Percentiles rank a stretch among this genome's conserved stretches.
phyloP scores from a whole-genome alignment of 2,329 filamentous ascomycete genomes.

The Aureobasidium sp. region DNA sequence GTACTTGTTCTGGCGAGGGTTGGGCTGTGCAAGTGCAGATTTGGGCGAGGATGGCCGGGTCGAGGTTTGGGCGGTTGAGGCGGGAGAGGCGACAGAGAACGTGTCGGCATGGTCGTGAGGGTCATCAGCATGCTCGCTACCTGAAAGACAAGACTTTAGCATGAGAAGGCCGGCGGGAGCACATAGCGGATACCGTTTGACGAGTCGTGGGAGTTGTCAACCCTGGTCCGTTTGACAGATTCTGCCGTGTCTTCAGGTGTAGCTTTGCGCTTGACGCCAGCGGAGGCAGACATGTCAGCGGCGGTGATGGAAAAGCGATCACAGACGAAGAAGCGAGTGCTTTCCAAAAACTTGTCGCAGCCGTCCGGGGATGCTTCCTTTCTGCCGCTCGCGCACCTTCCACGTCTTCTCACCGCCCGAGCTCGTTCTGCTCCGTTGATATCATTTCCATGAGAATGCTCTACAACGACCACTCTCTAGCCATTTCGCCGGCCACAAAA shows the following conservation, averaged over 20 bases:
- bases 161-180: background rate
- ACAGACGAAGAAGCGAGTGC: background rate
- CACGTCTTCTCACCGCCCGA: background rate
- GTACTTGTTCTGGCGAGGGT: conserved; percentile 64
- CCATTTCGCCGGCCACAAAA: too few species aligned
- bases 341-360: background rate
- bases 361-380: background rate
- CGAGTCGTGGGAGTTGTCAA: background rate
- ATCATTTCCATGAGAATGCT: background rate
- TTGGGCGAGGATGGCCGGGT: conserved; percentile 24
- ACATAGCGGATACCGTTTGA: background rate
- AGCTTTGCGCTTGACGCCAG: conserved; percentile 1
- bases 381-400: background rate
- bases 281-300: background rate
- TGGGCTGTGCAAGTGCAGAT: conserved; percentile 27
- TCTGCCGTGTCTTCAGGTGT: background rate
- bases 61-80: conserved; percentile 18
- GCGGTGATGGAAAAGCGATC: background rate
- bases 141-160: background rate
- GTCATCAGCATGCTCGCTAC: background rate
- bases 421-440: background rate
- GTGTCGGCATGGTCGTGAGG: background rate
- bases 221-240: background rate
- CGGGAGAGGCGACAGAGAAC: conserved; percentile 1
- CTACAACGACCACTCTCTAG: too few species aligned